Percentiles rank a stretch among this genome's conserved stretches.
Conservation (phyloP, 257 asterid genomes). For the Solanum neorickii region DNA sequence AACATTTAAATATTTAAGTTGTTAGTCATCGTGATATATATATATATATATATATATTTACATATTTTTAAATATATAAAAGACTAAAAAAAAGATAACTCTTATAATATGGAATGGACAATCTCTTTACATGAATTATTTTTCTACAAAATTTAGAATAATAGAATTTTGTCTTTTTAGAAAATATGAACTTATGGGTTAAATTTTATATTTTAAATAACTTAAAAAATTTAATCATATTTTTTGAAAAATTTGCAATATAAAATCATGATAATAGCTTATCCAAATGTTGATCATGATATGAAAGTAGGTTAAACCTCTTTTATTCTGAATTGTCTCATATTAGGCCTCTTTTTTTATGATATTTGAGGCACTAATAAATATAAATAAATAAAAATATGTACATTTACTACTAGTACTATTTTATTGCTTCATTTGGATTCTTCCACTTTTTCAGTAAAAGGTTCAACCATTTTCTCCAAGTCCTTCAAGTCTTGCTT, state of each 20-base stretch:
- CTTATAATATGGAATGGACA: too few relatives aligned
- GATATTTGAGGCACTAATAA: not conserved
- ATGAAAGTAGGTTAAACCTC: not conserved
- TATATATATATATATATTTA: too few relatives aligned
- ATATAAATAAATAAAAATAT: not conserved
- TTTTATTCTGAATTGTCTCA: not conserved
- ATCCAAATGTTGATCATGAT: not conserved
- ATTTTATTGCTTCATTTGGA: not conserved
- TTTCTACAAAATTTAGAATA: too few relatives aligned
- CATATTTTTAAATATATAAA: too few relatives aligned
- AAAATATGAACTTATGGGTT: too few relatives aligned
- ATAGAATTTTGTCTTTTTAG: too few relatives aligned
- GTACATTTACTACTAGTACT: not conserved
- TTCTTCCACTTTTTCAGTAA: conserved; percentile 21
- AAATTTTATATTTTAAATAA: too few relatives aligned
- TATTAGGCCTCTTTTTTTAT: not conserved
- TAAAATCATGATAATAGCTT: not conserved
- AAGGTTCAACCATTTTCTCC: conserved; percentile 39
- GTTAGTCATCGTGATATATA: too few relatives aligned
- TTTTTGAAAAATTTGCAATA: too few relatives aligned
- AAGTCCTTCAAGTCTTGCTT: conserved; percentile 48
- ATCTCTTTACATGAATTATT: too few relatives aligned
- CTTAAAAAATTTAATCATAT: not conserved
- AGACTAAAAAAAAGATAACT: too few relatives aligned
- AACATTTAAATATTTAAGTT: too few relatives aligned